Conservation (phyloP, 768 basidiomycete species). For the Suillus clintonianus region DNA sequence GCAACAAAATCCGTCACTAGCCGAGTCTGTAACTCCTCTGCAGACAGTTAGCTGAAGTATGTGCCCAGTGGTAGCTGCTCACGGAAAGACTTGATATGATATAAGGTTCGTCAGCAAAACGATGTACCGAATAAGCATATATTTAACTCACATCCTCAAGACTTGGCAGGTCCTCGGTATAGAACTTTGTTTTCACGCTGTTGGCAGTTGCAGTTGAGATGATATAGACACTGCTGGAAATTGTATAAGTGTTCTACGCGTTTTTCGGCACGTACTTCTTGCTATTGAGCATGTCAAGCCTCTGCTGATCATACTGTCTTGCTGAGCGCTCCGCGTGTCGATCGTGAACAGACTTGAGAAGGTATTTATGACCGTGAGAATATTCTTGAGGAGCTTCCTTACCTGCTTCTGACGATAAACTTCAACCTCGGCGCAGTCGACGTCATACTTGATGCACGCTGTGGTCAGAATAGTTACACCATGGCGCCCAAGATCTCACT, state of each 20-base stretch:
- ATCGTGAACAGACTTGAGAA: conserved; percentile 47
- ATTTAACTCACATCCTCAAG: conserved; percentile 66
- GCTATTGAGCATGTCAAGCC: conserved; percentile 73
- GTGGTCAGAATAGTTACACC: conserved; percentile 5
- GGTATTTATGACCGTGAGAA: neutral
- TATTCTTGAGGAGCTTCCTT: neutral
- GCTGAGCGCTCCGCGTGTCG: conserved; percentile 73
- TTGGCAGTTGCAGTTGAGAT: conserved; percentile 74
- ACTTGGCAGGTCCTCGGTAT: conserved; percentile 63
- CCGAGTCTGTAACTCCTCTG: conserved; percentile 71
- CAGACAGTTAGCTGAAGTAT: neutral
- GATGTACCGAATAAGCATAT: conserved; percentile 9
- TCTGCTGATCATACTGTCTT: conserved; percentile 76
- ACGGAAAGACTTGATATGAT: conserved; percentile 66
- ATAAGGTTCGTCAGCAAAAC: conserved; percentile 7
- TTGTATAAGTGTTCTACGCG: neutral
- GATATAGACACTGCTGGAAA: conserved; percentile 44
- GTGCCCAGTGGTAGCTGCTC: conserved; percentile 12
- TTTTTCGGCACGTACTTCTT: conserved; percentile 61
- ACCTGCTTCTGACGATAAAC: conserved; percentile 79
- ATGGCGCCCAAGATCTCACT: conserved; percentile 16
- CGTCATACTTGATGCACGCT: conserved; percentile 61
- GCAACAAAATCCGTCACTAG: conserved; percentile 56
- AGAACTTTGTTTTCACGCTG: conserved; percentile 68
- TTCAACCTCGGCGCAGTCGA: conserved; percentile 74